A percentile compares a stretch with the other conserved stretches of the same genome.
Conservation (phyloP, 768 basidiomycete genomes). For the Boletellus emodensis region DNA sequence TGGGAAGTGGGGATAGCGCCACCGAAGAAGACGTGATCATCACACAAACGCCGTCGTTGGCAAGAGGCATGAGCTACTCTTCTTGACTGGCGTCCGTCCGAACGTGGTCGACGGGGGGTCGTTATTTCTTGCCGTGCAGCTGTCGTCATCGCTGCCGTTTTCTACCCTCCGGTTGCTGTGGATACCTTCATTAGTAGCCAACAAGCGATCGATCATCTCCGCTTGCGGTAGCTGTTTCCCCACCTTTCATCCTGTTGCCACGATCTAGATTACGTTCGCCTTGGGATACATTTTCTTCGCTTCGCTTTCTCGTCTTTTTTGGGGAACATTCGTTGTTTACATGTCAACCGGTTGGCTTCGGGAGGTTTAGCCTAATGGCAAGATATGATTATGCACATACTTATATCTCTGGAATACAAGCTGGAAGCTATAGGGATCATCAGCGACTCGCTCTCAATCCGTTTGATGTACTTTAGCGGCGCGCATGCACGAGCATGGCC, state of each 20-base stretch:
- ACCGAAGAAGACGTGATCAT: slow-evolving; percentile 1
- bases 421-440: too few relatives aligned
- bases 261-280: too few relatives aligned
- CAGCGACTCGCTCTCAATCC: too few relatives aligned
- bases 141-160: neutral
- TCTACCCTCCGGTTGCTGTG: neutral
- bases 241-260: too few relatives aligned
- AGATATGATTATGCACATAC: neutral
- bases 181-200: neutral
- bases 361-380: neutral
- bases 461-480: too few relatives aligned
- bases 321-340: neutral
- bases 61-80: slow-evolving; percentile 26
- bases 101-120: neutral
- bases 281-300: too few relatives aligned
- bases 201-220: neutral
- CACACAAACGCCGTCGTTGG: slow-evolving; percentile 10
- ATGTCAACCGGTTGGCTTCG: too few relatives aligned
- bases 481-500: too few relatives aligned
- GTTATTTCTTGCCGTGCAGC: neutral
- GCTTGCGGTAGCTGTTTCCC: too few relatives aligned
- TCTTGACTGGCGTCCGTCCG: slow-evolving; percentile 4
- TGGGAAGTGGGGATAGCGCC: neutral
- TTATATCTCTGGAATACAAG: neutral
- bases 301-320: neutral